Percentiles rank a stretch among this genome's conserved stretches.
Conservation (phyloP, 1,139 yeast genomes). For the Geotrichum citri-aurantii region DNA sequence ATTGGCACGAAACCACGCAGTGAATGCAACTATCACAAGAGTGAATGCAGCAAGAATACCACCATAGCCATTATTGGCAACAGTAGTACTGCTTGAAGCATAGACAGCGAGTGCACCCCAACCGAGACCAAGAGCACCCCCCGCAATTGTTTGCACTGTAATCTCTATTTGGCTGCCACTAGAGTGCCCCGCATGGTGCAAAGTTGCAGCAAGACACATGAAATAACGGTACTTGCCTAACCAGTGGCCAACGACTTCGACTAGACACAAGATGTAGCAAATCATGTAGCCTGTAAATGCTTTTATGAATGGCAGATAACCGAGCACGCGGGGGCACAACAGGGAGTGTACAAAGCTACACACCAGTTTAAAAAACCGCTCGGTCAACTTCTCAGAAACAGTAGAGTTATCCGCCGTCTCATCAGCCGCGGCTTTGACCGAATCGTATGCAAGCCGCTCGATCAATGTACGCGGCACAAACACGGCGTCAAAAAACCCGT, state of each 20-base stretch:
- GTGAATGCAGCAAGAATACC: constrained; percentile 44
- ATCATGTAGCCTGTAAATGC: constrained; percentile 40
- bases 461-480: constrained; percentile 35
- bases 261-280: constrained; percentile 39
- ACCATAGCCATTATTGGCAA: constrained; percentile 42
- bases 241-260: constrained; percentile 40
- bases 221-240: constrained; percentile 38
- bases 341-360: constrained; percentile 1
- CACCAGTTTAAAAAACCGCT: neutral
- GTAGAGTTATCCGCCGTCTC: neutral
- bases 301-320: constrained; percentile 26
- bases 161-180: constrained; percentile 48
- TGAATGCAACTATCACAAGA: constrained; percentile 36
- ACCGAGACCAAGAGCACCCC: constrained; percentile 45
- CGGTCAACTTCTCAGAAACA: neutral
- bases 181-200: constrained; percentile 46
- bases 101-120: constrained; percentile 44
- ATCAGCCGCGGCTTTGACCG: constrained; percentile 7
- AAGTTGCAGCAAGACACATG: constrained; percentile 40
- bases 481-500: constrained; percentile 46
- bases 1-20: constrained; percentile 41
- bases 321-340: neutral
- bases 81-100: constrained; percentile 39
- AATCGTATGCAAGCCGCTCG: constrained; percentile 21
- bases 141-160: constrained; percentile 39